A percentile compares a stretch with the other conserved stretches of the same genome.
These are phyloP conservation scores for Xerocomus cyaneibrunnescens DNA, from an alignment of 1,284 basidiomycete genomes.

Conservation along the genomic window DNA sequence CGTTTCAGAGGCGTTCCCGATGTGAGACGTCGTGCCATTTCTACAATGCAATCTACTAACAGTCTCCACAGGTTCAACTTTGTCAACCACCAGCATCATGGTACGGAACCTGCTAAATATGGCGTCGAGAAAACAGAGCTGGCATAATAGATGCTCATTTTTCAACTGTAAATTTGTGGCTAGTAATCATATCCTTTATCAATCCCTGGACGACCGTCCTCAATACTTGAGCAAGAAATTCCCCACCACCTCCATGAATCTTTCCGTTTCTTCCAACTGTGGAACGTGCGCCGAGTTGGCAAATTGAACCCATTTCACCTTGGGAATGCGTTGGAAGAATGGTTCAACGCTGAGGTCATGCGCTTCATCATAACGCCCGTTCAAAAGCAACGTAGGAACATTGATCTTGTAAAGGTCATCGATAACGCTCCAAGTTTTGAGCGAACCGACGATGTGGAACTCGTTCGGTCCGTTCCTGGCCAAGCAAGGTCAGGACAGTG, in stretches of 20 bases:
- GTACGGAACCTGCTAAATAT: constrained; percentile 84
- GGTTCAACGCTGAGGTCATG: constrained; percentile 45
- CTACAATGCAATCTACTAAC: constrained; percentile 1
- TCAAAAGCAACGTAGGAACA: constrained; percentile 51
- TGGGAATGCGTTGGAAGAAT: constrained; percentile 45
- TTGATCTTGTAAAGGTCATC: constrained; percentile 45
- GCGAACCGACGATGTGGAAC: constrained; percentile 46
- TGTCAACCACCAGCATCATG: constrained; percentile 87
- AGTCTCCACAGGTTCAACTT: constrained; percentile 76
- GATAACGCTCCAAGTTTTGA: constrained; percentile 51
- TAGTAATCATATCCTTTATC: background rate
- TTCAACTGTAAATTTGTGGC: constrained; percentile 8
- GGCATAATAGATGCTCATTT: constrained; percentile 18
- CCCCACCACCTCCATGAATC: constrained; percentile 42
- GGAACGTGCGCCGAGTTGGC: constrained; percentile 46
- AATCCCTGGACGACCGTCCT: background rate
- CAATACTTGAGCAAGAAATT: constrained; percentile 33
- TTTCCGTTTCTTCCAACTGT: constrained; percentile 47
- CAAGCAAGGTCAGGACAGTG: background rate
- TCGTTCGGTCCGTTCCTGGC: constrained; percentile 53
- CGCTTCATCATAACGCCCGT: constrained; percentile 51
- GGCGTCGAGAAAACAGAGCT: constrained; percentile 39
- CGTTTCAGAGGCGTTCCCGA: constrained; percentile 61
- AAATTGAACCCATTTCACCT: constrained; percentile 51
- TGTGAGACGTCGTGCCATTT: constrained; percentile 41